Base-by-base conservation (phyloP, 2,329 filamentous ascomycete genomes). In the Periconia digitata region DNA sequence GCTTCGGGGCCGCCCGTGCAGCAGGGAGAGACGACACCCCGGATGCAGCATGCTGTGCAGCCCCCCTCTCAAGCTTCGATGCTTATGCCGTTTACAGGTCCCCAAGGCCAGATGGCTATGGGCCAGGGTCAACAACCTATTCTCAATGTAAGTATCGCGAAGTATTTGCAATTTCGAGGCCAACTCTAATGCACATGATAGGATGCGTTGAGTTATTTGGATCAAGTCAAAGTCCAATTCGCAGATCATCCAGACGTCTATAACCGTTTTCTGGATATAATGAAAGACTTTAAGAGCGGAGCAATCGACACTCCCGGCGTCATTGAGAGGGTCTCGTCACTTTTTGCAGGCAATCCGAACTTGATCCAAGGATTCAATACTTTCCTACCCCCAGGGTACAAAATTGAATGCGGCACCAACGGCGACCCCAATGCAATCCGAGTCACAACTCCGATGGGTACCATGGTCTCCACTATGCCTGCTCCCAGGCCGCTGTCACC, bases 261-360 rank as follows among this genome's bases (percentile, higher is more conserved):
- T 66, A 97, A 97, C 65, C 82, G 89, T 32, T 97, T 99, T 62
- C 76, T 99, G 39, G 94, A 99, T 62, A 99, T 99, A 41, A 99
- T 99, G 94, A 99, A 99, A 67, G 94, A 99, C 62, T 99, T 99
- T 72, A 99, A 99, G 74, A 96, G 91, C 63, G 92, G 96, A 74
- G 91, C 92, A 83, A 99, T 99, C 62, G 94, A 99, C 69, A 99
- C 94, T 0, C 94, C 94, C 0, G 94, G 94, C 1, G 94, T 99
- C 2, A 99, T 99, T 59, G 95, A 95, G 63, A 86, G 94, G 41
- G 94, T 99, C 22, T 97, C 94, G 1, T 90, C 91, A 44, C 83
- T 99, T 1, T 99, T 99, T 67, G 92, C 92, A 18, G 94, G 94
- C 2, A 92, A 99, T 63, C 94, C 94, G 2, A 94, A 89, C 66